Base-by-base conservation (phyloP, 1,284 basidiomycete genomes). In the Sanghuangporus baumii region DNA sequence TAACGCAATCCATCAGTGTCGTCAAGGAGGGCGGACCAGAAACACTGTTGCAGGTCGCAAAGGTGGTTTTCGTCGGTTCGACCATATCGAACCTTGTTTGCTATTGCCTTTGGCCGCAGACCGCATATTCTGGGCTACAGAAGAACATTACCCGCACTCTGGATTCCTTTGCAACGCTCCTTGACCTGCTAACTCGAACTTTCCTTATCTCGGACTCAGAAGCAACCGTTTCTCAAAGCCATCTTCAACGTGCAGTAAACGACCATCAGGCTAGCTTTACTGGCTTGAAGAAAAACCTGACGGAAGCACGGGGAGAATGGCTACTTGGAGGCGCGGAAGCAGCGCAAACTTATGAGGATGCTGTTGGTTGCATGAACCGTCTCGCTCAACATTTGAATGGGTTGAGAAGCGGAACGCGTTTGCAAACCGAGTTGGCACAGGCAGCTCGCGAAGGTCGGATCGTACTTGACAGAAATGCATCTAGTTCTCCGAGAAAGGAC, bases 331-430 rank as follows among this genome's bases (percentile, higher is more conserved):
- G 76, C 2, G 71, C 77, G 8, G 71, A 67, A 76, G 76, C 31
- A 76, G 80, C 12, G 74, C 80, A 46, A 73, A 86, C 90, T 0
- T 96, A 97, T 67, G 88, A 93, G 66, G 90, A 93, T 64, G 91
- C 91, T 0, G 87, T 96, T 5, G 86, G 86, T 61, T 89, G 87
- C 66, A 79, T 98, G 69, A 94, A 91, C 65, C 79, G 93, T 16
- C 81, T 98, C 3, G 95, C 92, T 0, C 95, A 98, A 71, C 94
- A 97, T 75, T 75, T 97, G 47, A 94, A 89, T 58, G 93, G 94
- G 20, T 76, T 97, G 62, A 77, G 95, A 52, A 88, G 90, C 63
- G 91, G 93, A 0, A 93, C 90, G 2, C 81, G 85, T 37, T 73
- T 97, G 36, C 94, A 96, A 70, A 86, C 89, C 64, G 90, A 94